These are phyloP conservation scores for Cudoniella acicularis DNA, from an alignment of 495 filamentous ascomycete genomes.

Conservation along the genomic window DNA sequence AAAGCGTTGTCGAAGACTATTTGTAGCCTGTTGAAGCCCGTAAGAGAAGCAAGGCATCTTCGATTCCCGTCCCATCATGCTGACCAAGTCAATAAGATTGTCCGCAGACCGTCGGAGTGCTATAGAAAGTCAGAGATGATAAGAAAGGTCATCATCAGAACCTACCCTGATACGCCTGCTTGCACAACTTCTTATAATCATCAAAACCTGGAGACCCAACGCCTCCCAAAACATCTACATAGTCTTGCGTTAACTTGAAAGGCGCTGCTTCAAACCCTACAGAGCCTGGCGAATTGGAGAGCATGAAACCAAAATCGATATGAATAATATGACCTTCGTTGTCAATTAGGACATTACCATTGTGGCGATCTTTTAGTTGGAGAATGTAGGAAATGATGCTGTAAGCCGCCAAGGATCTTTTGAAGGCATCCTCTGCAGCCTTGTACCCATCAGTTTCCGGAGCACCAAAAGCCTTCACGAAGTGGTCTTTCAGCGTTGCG, in stretches of 20 bases:
- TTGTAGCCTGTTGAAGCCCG: slow-evolving; percentile 57
- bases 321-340: slow-evolving; percentile 77
- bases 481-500: slow-evolving; percentile 72
- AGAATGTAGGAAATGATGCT: slow-evolving; percentile 73
- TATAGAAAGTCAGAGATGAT: slow-evolving; percentile 22
- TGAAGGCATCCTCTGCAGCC: slow-evolving; percentile 65
- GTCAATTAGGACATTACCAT: slow-evolving; percentile 75
- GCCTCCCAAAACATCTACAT: slow-evolving; percentile 71
- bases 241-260: slow-evolving; percentile 75
- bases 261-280: slow-evolving; percentile 77
- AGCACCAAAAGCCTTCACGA: slow-evolving; percentile 67
- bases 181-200: slow-evolving; percentile 65
- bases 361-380: slow-evolving; percentile 77
- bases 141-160: slow-evolving; percentile 14
- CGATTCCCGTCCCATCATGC: slow-evolving; percentile 70
- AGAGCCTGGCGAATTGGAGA: slow-evolving; percentile 71
- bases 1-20: slow-evolving; percentile 60
- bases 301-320: slow-evolving; percentile 82
- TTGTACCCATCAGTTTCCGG: slow-evolving; percentile 57
- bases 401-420: slow-evolving; percentile 67
- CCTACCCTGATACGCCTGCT: slow-evolving; percentile 68
- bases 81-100: slow-evolving; percentile 67
- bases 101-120: slow-evolving; percentile 67
- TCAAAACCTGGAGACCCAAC: slow-evolving; percentile 58
- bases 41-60: slow-evolving; percentile 74